A percentile compares a stretch with the other conserved stretches of the same genome.
Evolutionary conservation across 2,329 filamentous ascomycete genomes (phyloP).

Genomic region (Corinectria fuckeliana): DNA sequence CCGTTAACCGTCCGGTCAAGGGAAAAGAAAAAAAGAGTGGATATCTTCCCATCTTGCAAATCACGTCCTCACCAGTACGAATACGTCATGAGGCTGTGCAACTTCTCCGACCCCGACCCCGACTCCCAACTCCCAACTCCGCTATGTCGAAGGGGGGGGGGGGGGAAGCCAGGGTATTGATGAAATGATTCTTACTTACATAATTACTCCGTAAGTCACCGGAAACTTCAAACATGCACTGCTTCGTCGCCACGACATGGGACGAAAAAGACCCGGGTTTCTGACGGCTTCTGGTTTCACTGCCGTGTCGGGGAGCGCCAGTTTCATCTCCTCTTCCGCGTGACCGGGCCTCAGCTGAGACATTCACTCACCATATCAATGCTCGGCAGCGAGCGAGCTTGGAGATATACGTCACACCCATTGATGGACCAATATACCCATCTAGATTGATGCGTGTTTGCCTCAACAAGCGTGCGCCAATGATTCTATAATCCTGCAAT

Average conservation of each 20-base stretch:
- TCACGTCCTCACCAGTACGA: background rate
- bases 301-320: slow-evolving; percentile 7
- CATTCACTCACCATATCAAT: slow-evolving; percentile 6
- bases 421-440: background rate
- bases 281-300: slow-evolving; percentile 14
- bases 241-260: slow-evolving; percentile 3
- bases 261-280: slow-evolving; percentile 5
- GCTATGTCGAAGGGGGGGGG: background rate
- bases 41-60: background rate
- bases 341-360: background rate
- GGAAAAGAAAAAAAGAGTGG: background rate
- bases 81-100: slow-evolving; percentile 10
- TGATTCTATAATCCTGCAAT: background rate
- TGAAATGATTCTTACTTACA: too few relatives aligned
- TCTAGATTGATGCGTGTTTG: background rate
- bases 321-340: background rate
- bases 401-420: background rate
- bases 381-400: too few relatives aligned
- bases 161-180: too few relatives aligned
- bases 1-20: background rate
- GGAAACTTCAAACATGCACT: background rate
- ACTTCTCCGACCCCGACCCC: background rate
- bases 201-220: too few relatives aligned
- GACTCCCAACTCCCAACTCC: background rate
- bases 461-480: too few relatives aligned